Conservation (phyloP, 2,329 filamentous ascomycete genomes). For the Teratosphaeria nubilosa region DNA sequence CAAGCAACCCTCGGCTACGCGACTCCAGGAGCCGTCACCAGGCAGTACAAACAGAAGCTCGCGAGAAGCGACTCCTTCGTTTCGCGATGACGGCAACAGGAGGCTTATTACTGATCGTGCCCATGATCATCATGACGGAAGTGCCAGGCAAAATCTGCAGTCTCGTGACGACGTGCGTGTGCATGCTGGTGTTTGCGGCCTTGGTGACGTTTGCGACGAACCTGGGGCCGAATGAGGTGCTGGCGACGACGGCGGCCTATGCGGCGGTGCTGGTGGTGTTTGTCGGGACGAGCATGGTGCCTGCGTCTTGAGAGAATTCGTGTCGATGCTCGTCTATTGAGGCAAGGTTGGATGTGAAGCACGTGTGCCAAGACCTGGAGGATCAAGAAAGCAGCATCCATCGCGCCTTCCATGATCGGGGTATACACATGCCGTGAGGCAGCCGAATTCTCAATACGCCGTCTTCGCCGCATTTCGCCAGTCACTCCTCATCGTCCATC, state of each 20-base stretch:
- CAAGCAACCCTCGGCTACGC: neutral
- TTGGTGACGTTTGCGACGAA: neutral
- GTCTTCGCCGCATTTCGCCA: neutral
- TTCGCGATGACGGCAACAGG: conserved; percentile 4
- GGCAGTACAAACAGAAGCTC: neutral
- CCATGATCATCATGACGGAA: conserved; percentile 7
- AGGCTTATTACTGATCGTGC: conserved; percentile 5
- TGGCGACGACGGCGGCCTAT: conserved; percentile 6
- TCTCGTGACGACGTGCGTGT: conserved; percentile 5
- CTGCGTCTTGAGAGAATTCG: too few species aligned
- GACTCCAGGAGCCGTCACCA: neutral
- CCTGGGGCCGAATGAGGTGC: conserved; percentile 3
- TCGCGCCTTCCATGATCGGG: neutral
- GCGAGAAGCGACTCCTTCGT: conserved; percentile 1
- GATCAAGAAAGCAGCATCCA: neutral
- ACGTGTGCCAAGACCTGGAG: neutral
- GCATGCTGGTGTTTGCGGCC: conserved; percentile 5
- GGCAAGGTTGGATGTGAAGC: neutral
- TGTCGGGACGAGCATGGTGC: conserved; percentile 1
- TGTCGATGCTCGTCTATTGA: neutral
- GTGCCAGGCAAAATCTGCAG: conserved; percentile 1
- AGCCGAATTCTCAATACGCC: conserved; percentile 1
- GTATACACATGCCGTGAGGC: conserved; percentile 8
- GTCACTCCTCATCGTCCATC: neutral
- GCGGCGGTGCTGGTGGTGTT: conserved; percentile 8